phyloP scores from a whole-genome alignment of 2,329 filamentous ascomycete species.

The Rasamsonia emersonii region DNA sequence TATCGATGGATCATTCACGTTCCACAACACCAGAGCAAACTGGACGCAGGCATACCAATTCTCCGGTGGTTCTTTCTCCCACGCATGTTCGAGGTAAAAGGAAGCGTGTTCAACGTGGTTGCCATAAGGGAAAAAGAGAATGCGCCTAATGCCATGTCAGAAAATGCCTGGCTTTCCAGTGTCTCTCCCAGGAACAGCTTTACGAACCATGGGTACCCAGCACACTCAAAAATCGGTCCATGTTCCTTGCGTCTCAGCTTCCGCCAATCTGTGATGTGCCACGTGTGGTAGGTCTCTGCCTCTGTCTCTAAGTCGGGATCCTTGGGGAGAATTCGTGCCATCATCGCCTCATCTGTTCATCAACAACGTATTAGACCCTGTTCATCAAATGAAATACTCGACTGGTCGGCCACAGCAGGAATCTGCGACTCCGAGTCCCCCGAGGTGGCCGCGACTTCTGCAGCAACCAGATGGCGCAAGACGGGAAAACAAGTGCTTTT shows the following conservation, averaged over 20 bases:
- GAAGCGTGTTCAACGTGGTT: slow-evolving; percentile 92
- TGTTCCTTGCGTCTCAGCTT: slow-evolving; percentile 69
- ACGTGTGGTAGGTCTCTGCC: slow-evolving; percentile 68
- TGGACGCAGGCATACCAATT: slow-evolving; percentile 97
- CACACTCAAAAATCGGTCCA: slow-evolving; percentile 79
- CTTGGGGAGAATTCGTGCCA: slow-evolving; percentile 65
- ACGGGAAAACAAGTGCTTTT: slow-evolving; percentile 1
- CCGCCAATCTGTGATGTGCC: slow-evolving; percentile 81
- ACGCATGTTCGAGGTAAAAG: slow-evolving; percentile 94
- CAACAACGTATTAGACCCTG: slow-evolving; percentile 11
- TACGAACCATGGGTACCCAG: slow-evolving; percentile 73
- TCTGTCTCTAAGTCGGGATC: slow-evolving; percentile 73
- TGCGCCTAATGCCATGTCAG: slow-evolving; percentile 55
- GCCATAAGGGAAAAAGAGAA: slow-evolving; percentile 89
- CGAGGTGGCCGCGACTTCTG: slow-evolving; percentile 3
- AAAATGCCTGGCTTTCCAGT: slow-evolving; percentile 1
- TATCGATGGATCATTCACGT: slow-evolving; percentile 81
- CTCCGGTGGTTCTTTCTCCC: slow-evolving; percentile 66
- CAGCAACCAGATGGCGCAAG: neutral
- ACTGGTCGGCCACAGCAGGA: slow-evolving; percentile 2
- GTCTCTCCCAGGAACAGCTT: slow-evolving; percentile 4
- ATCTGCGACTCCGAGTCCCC: slow-evolving; percentile 6
- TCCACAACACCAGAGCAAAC: slow-evolving; percentile 90
- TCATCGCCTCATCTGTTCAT: slow-evolving; percentile 68
- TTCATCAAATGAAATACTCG: neutral